phyloP scores from a whole-genome alignment of 1,284 basidiomycete genomes.

The Butyriboletus appendiculatus region DNA sequence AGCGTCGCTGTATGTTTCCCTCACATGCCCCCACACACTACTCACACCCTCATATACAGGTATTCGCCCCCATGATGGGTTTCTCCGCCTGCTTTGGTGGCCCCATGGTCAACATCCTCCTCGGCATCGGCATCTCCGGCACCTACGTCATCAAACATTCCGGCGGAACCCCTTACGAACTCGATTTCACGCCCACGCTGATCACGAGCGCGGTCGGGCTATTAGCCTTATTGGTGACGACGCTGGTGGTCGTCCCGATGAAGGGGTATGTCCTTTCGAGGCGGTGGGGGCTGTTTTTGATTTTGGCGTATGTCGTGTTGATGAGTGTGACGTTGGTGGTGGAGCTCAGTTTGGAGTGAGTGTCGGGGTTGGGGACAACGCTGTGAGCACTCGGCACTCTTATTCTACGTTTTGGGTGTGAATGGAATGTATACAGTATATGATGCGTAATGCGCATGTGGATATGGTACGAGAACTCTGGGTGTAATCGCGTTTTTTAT shows the following conservation, averaged over 20 bases:
- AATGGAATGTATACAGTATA: neutral
- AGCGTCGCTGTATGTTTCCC: conserved; percentile 72
- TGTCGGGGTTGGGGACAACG: neutral
- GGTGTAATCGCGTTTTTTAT: too few relatives aligned
- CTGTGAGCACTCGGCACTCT: neutral
- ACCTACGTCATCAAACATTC: conserved; percentile 68
- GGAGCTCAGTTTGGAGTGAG: conserved; percentile 46
- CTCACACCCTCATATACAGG: conserved; percentile 38
- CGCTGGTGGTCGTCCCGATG: conserved; percentile 83
- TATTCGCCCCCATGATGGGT: conserved; percentile 85
- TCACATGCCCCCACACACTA: neutral
- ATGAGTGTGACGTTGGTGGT: conserved; percentile 78
- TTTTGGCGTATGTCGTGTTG: conserved; percentile 70
- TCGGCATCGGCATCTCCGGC: conserved; percentile 84
- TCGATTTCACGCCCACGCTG: conserved; percentile 83
- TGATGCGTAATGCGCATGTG: neutral
- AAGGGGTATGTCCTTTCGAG: conserved; percentile 83
- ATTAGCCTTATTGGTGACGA: conserved; percentile 70
- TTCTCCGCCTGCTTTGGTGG: conserved; percentile 94
- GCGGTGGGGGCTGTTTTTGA: conserved; percentile 79
- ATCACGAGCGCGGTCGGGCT: conserved; percentile 83
- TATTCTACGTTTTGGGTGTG: neutral
- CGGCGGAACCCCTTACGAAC: conserved; percentile 53
- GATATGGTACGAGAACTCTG: too few relatives aligned
- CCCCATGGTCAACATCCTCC: conserved; percentile 95